phyloP scores from a whole-genome alignment of 495 filamentous ascomycete species.

The Lophium mytilinum region DNA sequence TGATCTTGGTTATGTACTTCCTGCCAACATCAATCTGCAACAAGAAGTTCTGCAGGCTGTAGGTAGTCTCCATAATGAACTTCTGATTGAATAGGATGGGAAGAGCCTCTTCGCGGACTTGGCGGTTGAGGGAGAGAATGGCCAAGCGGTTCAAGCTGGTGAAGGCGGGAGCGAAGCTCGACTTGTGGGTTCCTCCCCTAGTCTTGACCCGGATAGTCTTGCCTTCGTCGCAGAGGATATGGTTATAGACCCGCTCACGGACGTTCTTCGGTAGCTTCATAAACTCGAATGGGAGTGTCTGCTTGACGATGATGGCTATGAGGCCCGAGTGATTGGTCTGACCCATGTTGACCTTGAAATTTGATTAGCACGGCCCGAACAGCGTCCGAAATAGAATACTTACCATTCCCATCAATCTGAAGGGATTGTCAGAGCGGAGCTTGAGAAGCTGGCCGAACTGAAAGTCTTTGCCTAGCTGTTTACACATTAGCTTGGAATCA shows the following conservation, averaged over 20 bases:
- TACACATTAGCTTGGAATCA: neutral
- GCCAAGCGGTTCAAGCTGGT: neutral
- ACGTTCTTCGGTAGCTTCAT: neutral
- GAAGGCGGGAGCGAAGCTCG: constrained; percentile 4
- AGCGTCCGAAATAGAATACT: neutral
- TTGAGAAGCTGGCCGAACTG: constrained; percentile 15
- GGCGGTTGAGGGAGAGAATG: neutral
- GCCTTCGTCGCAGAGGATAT: neutral
- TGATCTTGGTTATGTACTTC: neutral
- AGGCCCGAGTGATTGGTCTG: neutral
- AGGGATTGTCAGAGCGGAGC: constrained; percentile 9
- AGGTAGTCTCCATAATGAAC: constrained; percentile 7
- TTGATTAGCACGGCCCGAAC: neutral
- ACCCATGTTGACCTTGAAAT: no score
- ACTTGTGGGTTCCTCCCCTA: neutral
- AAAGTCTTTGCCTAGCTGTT: constrained; percentile 6
- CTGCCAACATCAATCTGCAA: constrained; percentile 1
- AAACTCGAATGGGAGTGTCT: constrained; percentile 7
- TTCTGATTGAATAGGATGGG: constrained; percentile 9
- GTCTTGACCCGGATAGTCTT: constrained; percentile 2
- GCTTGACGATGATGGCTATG: constrained; percentile 13
- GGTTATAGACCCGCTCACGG: neutral
- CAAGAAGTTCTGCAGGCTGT: constrained; percentile 6
- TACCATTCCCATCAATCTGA: constrained; percentile 10
- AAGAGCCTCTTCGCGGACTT: constrained; percentile 4